Percentiles rank a stretch among this genome's conserved stretches.
These are phyloP conservation scores for Bipolaris sorokiniana DNA, from an alignment of 2,329 filamentous ascomycete species.

Conservation along the genomic window DNA sequence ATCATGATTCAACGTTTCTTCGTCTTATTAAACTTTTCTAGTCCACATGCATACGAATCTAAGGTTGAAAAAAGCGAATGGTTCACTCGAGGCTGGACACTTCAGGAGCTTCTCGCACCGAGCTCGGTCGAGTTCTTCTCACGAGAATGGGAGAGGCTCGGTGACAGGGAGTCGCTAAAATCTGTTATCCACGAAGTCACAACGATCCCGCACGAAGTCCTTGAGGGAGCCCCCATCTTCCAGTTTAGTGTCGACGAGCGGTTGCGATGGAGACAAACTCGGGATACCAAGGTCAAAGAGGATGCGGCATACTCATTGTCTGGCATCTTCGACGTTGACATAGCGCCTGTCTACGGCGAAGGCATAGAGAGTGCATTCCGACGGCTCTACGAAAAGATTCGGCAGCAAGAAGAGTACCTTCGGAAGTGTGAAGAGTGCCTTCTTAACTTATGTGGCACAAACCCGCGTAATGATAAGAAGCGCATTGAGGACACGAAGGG, in stretches of 20 bases:
- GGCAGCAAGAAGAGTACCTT: too few relatives aligned
- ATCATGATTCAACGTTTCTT: too few relatives aligned
- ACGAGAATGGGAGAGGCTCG: background rate
- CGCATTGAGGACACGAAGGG: constrained; percentile 10
- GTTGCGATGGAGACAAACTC: background rate
- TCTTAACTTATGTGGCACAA: background rate
- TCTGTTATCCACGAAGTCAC: background rate
- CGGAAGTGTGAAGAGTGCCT: background rate
- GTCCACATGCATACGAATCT: too few relatives aligned
- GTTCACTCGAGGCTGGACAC: too few relatives aligned
- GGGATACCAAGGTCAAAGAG: background rate
- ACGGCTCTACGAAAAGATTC: background rate
- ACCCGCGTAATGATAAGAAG: background rate
- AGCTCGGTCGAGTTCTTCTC: background rate
- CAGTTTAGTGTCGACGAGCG: background rate
- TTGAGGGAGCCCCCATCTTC: background rate
- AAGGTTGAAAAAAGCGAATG: too few relatives aligned
- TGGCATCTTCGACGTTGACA: background rate
- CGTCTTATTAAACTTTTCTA: too few relatives aligned
- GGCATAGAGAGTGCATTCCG: background rate
- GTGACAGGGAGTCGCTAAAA: background rate
- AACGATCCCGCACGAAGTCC: background rate
- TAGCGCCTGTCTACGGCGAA: background rate
- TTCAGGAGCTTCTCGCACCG: background rate
- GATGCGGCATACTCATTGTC: background rate